phyloP scores from a whole-genome alignment of 345 rosid species.

The Eucalyptus cloeziana region DNA sequence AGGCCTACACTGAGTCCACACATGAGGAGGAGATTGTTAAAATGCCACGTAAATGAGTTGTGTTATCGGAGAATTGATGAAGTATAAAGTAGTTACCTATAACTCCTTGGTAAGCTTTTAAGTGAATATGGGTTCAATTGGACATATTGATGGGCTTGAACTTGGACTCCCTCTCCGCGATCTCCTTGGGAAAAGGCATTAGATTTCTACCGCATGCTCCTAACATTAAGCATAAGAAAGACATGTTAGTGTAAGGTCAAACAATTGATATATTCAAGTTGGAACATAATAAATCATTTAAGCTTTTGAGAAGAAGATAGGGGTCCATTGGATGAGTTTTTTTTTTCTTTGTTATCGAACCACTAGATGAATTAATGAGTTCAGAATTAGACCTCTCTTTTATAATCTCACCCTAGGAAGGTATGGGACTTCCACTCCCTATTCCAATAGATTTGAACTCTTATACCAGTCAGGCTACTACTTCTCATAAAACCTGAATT shows the following conservation, averaged over 20 bases:
- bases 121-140: too few relatives aligned
- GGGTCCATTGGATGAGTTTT: neutral
- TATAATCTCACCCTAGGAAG: neutral
- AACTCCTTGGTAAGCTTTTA: too few relatives aligned
- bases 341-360: too few relatives aligned
- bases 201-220: rapidly evolving
- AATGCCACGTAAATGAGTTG: too few relatives aligned
- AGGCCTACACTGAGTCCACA: too few relatives aligned
- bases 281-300: neutral
- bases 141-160: too few relatives aligned
- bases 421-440: neutral
- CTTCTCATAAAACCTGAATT: neutral
- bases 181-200: too few relatives aligned
- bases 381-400: neutral
- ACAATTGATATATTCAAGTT: neutral
- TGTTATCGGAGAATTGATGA: too few relatives aligned
- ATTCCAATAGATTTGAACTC: neutral
- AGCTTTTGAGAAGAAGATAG: neutral
- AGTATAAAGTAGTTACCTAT: too few relatives aligned
- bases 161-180: too few relatives aligned
- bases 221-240: neutral
- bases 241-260: neutral
- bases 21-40: too few relatives aligned
- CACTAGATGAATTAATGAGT: neutral
- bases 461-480: neutral